phyloP scores from a whole-genome alignment of 2,329 filamentous ascomycete genomes.

The Ceratocystis papillata region DNA sequence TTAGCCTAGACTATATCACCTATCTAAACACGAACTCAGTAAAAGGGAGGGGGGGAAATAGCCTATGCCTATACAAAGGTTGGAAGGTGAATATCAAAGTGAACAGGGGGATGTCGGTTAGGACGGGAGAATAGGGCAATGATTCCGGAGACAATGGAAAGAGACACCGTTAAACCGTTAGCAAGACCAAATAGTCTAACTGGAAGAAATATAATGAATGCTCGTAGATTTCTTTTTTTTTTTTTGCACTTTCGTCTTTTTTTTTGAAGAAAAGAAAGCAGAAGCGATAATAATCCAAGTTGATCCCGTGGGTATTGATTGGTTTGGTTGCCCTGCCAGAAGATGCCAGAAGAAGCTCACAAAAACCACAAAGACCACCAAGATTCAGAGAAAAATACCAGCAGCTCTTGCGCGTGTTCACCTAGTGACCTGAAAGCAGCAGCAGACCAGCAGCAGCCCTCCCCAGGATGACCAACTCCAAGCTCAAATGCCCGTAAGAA shows the following conservation, averaged over 20 bases:
- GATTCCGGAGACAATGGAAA: constrained; percentile 17
- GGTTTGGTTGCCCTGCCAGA: constrained; percentile 10
- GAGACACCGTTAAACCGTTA: constrained; percentile 13
- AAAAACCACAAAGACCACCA: constrained; percentile 9
- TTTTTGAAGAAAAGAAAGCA: constrained; percentile 3
- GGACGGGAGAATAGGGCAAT: background rate
- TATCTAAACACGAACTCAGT: constrained; percentile 3
- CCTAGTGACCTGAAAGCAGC: constrained; percentile 15
- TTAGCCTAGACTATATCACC: background rate
- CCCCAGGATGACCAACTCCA: constrained; percentile 17
- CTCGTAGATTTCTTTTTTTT: constrained; percentile 19
- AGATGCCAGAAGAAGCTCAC: background rate
- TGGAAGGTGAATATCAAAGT: background rate
- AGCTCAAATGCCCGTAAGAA: constrained; percentile 23
- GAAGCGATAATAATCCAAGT: constrained; percentile 2
- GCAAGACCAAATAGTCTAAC: constrained; percentile 16
- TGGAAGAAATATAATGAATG: constrained; percentile 19
- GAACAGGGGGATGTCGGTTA: background rate
- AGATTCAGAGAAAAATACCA: constrained; percentile 13
- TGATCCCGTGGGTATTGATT: background rate
- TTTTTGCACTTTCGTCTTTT: constrained; percentile 17
- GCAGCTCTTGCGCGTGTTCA: constrained; percentile 15
- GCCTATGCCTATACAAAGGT: constrained; percentile 4
- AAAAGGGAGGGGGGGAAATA: constrained; percentile 6
- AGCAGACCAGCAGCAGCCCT: background rate